phyloP scores from a whole-genome alignment of 176 grass and related monocot genomes.

The Eragrostis curvula region DNA sequence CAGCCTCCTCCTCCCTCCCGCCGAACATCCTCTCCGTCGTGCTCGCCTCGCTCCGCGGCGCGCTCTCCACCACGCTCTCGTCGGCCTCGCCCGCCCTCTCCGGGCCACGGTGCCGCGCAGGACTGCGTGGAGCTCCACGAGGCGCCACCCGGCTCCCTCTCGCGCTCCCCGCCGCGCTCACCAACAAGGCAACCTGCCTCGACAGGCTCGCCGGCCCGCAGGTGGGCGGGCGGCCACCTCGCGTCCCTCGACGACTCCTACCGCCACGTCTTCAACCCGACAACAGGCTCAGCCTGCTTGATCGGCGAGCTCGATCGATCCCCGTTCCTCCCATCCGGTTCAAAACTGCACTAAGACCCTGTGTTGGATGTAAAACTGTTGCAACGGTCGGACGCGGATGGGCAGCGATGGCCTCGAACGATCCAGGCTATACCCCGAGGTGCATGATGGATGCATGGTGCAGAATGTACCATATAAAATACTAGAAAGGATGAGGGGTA shows the following conservation, averaged over 20 bases:
- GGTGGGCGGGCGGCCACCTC: conserved; percentile 33
- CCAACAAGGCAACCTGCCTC: conserved; percentile 75
- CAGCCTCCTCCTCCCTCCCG: conserved; percentile 30
- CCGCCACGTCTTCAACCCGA: conserved; percentile 71
- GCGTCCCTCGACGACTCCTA: conserved; percentile 61
- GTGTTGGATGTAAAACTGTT: too few relatives aligned
- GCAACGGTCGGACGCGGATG: too few relatives aligned
- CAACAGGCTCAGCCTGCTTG: too few relatives aligned
- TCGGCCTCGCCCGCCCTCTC: conserved; percentile 54
- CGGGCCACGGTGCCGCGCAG: conserved; percentile 50
- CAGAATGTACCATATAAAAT: too few relatives aligned
- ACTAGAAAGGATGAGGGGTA: too few relatives aligned
- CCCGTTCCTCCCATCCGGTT: too few relatives aligned
- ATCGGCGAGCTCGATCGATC: too few relatives aligned
- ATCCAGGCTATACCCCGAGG: too few relatives aligned
- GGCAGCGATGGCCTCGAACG: too few relatives aligned
- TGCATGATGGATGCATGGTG: too few relatives aligned
- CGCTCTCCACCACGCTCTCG: conserved; percentile 42
- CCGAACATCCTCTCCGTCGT: conserved; percentile 47
- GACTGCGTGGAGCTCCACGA: conserved; percentile 74
- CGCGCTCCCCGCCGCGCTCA: conserved; percentile 56
- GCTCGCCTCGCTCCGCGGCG: conserved; percentile 52
- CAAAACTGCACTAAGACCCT: too few relatives aligned
- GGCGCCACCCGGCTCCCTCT: conserved; percentile 45
- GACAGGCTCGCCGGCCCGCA: conserved; percentile 57